These are phyloP conservation scores for Xylaria sp. DNA, from an alignment of 2,329 filamentous ascomycete species.

Conservation along the genomic window DNA sequence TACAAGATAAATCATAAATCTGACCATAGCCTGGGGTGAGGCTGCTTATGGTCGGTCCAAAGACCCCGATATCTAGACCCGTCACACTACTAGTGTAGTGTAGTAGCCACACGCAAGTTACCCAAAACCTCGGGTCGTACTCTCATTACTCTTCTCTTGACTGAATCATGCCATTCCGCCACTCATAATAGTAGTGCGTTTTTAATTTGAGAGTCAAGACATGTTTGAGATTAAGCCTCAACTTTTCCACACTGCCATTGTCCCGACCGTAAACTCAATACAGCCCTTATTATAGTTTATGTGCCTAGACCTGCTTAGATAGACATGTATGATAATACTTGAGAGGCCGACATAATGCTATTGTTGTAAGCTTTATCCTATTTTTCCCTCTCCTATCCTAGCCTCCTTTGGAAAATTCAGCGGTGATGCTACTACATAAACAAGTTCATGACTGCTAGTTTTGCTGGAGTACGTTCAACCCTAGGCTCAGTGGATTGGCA, in stretches of 20 bases:
- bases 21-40: neutral
- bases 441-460: neutral
- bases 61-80: neutral
- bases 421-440: neutral
- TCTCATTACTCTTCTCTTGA: neutral
- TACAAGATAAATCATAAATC: neutral
- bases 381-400: neutral
- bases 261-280: neutral
- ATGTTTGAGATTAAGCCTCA: conserved; percentile 6
- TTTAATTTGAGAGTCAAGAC: neutral
- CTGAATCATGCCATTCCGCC: no score
- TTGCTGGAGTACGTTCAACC: neutral
- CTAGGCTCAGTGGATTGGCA: neutral
- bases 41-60: neutral
- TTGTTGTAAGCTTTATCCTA: neutral
- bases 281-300: neutral
- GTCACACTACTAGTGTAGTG: no score
- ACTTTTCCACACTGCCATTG: neutral
- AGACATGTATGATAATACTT: neutral
- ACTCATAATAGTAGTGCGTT: no score
- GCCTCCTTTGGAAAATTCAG: conserved; percentile 2
- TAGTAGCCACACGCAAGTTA: no score
- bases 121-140: neutral
- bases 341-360: neutral
- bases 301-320: neutral